Evolutionary conservation across 148 eudicot species (phyloP), one percentile per base, ranked within the genome.

Genomic region (Amaranthus cruentus): DNA sequence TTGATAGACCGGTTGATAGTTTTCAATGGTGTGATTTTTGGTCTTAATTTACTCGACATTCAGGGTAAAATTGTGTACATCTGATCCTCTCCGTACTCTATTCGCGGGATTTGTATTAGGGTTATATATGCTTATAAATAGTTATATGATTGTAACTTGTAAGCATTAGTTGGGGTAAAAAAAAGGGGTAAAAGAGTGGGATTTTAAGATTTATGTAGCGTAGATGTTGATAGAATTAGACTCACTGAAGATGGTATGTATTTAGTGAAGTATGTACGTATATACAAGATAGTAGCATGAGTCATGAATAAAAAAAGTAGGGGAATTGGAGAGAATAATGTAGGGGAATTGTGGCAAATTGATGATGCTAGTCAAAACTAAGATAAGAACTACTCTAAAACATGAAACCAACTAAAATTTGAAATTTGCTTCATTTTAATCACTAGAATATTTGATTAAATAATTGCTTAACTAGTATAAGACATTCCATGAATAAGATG

Each of bases 11-110:
- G 18, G 75, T 77, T 74, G 81, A 69, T 61, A 72, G 70, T 66
- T 73, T 21, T 4, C 86, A 84, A 72, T 89, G 93, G 94, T 88
- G 87, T 85, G 93, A 89, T 70, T 82, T 87, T 74, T 89, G 93
- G 93, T 53, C 87, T 63, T 87, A 62, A 43, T 63, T 63, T 11
- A 15, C 46, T 28, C n/a, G 10, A 6, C 0, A 15, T 47, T 6
- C 42, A 6, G 47, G 62, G 50, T 74, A 57, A 74, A 49, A 55
- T 49, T 50, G 60, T 47, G 67, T 68, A 75, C 60, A 76, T 68
- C 66, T 43, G 12, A 68, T 42, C 66, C 59, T 47, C 14, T 66
- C 13, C 8, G 14, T 48, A 14, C 54, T 47, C 18, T 46, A 12
- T 47, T 52, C 54, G 77, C 54, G 64, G 64, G 68, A 14, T 74